These are phyloP conservation scores for Gossypium bickii DNA, from an alignment of 345 rosid genomes.

Conservation along the genomic window DNA sequence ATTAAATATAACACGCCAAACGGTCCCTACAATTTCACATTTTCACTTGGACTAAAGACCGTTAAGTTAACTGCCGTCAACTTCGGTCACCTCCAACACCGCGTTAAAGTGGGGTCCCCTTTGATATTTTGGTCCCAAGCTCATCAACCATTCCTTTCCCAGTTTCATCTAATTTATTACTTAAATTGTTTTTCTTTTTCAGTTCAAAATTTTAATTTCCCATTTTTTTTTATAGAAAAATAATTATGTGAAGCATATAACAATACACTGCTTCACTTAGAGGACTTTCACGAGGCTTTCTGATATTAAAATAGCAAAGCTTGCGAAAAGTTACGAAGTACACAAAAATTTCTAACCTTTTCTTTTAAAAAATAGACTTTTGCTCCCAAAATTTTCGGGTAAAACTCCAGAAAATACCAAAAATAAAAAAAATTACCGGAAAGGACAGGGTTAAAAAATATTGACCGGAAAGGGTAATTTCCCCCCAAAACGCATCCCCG, in stretches of 20 bases:
- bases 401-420: no score
- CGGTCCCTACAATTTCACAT: not conserved
- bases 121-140: slow-evolving; percentile 22
- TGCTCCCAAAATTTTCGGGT: no score
- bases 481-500: no score
- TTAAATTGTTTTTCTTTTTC: not conserved
- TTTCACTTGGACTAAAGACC: not conserved
- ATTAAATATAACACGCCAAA: not conserved
- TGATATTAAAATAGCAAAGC: slow-evolving; percentile 6
- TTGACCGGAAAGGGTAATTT: no score
- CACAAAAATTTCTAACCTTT: not conserved
- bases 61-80: slow-evolving; percentile 29
- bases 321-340: not conserved
- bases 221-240: not conserved
- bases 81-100: slow-evolving; percentile 30
- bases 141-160: not conserved
- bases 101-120: slow-evolving; percentile 57
- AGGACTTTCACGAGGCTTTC: slow-evolving; percentile 24
- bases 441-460: no score
- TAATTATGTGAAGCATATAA: not conserved
- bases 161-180: not conserved
- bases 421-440: no score
- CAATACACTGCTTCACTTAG: not conserved
- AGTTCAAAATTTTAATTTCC: not conserved
- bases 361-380: no score